A percentile compares a stretch with the other conserved stretches of the same genome.
Evolutionary conservation across 2,329 filamentous ascomycete genomes (phyloP).

Genomic region (Lecanoromycetidae sp.): DNA sequence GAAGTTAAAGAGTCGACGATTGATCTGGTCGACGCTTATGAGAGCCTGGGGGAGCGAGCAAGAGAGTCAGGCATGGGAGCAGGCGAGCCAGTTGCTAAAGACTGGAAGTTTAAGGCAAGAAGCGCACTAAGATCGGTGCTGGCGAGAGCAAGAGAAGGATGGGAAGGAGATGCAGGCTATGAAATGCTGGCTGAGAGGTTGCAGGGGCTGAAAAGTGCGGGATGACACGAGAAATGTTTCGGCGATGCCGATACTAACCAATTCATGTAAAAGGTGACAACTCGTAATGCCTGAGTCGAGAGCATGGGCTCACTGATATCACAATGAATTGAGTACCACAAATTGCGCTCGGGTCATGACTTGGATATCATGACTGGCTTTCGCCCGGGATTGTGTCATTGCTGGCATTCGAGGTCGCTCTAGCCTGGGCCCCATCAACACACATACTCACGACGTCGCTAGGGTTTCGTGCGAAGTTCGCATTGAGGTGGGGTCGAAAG

Average conservation of each 20-base stretch:
- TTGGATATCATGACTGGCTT: too few relatives aligned
- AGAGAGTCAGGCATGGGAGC: constrained; percentile 29
- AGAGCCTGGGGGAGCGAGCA: constrained; percentile 58
- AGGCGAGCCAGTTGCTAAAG: constrained; percentile 55
- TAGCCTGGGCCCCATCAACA: too few relatives aligned
- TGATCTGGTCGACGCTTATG: constrained; percentile 69
- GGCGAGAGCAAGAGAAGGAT: constrained; percentile 66
- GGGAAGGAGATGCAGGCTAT: constrained; percentile 68
- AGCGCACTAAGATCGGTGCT: constrained; percentile 74
- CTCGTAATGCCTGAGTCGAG: too few relatives aligned
- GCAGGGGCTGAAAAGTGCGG: constrained; percentile 39
- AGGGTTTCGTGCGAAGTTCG: too few relatives aligned
- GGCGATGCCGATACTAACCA: background rate
- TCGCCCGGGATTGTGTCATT: too few relatives aligned
- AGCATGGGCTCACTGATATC: too few relatives aligned
- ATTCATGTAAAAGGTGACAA: background rate
- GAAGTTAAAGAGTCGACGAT: constrained; percentile 66
- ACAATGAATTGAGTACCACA: too few relatives aligned
- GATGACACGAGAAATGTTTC: background rate
- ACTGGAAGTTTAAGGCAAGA: constrained; percentile 81
- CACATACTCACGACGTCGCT: too few relatives aligned
- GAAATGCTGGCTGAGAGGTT: constrained; percentile 45
- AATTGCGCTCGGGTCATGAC: too few relatives aligned
- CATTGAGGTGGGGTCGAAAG: too few relatives aligned
- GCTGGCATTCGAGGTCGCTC: too few relatives aligned